phyloP scores from a whole-genome alignment of 345 rosid species.

The Eucalyptus cloeziana region DNA sequence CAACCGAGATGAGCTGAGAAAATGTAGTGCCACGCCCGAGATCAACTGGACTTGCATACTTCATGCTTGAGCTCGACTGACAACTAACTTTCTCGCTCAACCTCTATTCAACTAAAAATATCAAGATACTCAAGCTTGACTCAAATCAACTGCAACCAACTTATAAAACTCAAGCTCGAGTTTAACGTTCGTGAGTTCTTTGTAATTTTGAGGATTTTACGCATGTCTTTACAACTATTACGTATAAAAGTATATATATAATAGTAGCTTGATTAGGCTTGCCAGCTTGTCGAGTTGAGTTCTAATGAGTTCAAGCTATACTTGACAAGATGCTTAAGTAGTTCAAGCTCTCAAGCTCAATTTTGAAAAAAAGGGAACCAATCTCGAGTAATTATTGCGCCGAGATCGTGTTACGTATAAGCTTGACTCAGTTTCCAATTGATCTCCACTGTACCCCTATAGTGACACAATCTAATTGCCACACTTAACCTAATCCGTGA shows the following conservation, averaged over 20 bases:
- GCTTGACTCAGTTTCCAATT: background rate
- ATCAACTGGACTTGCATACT: background rate
- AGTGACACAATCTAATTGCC: background rate
- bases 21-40: background rate
- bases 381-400: background rate
- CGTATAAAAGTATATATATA: background rate
- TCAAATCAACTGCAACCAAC: fast-evolving
- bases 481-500: background rate
- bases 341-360: too few relatives aligned
- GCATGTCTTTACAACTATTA: too few relatives aligned
- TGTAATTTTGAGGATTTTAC: background rate
- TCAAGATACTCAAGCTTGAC: background rate
- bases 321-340: background rate
- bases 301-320: background rate
- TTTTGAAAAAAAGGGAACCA: background rate
- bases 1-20: background rate
- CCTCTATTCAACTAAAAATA: background rate
- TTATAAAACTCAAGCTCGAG: background rate
- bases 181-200: background rate
- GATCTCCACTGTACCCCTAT: background rate
- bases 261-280: background rate
- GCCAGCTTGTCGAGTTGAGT: fast-evolving
- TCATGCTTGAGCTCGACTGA: background rate
- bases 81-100: background rate
- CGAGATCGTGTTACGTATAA: background rate